Base-by-base conservation (phyloP, 345 rosid species). In the Ceriops tagal region DNA sequence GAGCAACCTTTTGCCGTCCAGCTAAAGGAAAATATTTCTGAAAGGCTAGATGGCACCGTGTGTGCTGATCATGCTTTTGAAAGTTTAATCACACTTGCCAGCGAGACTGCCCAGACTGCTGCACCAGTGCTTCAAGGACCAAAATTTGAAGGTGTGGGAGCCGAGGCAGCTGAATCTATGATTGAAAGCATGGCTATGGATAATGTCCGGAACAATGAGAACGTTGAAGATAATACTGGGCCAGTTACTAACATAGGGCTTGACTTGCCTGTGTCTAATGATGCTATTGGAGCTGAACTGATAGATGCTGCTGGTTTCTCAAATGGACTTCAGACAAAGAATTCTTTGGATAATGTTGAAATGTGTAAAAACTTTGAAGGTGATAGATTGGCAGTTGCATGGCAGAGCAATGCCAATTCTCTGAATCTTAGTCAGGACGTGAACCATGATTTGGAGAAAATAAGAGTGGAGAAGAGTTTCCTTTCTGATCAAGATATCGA, bases 401-500 rank as follows among this genome's bases (percentile, higher is more conserved):
- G 47, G 43, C 58, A 60, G 53, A 58, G 43, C 8, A 31, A 63
- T 27, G 20, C 62, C 8, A 28, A 21, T 13, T 58, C 66, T 61
- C 22, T 27, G 56, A 60, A 20, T 24, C 26, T 34, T 13, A 31
- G 11, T 43, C 64, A 49, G 53, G 63, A 78, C 59, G 63, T 30
- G n/a, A 70, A 68, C 62, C 62, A 13, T 47, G 72, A 34, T 22
- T 34, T 66, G 59, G 73, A 66, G 20, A 61, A 53, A 20, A 53
- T 37, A 53, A 61, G 2, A 59, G 75, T 49, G 9, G 62, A 67
- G 47, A 66, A 70, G 6, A 26, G 58, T 62, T 60, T 76, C 34
- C 71, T 74, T 72, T 73, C 74, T 58, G 70, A 78, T 70, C 76
- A 80, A 20, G 79, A 77, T 27, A 39, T 67, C 64, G 76, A 53